Conservation (phyloP, 768 basidiomycete genomes). For the Russula abietina region DNA sequence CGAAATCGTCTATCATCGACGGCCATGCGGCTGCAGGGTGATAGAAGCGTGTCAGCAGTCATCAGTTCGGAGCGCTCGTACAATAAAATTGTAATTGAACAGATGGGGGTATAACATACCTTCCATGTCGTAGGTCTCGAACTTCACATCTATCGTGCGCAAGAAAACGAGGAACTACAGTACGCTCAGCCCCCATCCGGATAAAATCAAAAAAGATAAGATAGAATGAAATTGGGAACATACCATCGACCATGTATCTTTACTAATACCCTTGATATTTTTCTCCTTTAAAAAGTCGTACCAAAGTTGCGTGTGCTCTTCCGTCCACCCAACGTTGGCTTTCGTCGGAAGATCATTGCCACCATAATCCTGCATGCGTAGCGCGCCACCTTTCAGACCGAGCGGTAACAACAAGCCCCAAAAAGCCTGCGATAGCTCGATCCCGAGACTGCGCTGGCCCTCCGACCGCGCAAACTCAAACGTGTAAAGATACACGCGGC, state of each 20-base stretch:
- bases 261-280: conserved; percentile 72
- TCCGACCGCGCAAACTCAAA: conserved; percentile 73
- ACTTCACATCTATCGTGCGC: conserved; percentile 64
- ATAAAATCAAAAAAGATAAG: neutral
- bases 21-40: conserved; percentile 68
- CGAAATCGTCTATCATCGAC: conserved; percentile 80
- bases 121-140: conserved; percentile 69
- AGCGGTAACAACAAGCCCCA: conserved; percentile 74
- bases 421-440: conserved; percentile 69
- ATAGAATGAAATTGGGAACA: conserved; percentile 28
- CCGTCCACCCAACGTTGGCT: conserved; percentile 50
- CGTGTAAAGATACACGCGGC: conserved; percentile 69
- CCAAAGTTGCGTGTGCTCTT: conserved; percentile 65
- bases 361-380: conserved; percentile 42
- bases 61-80: conserved; percentile 4
- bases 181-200: too few species aligned
- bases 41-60: conserved; percentile 18
- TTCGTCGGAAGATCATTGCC: conserved; percentile 39
- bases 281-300: conserved; percentile 65
- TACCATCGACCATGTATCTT: conserved; percentile 87
- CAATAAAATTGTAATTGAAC: neutral
- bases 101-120: conserved; percentile 38
- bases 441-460: conserved; percentile 70
- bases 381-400: conserved; percentile 61
- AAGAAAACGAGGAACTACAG: conserved; percentile 84